Evolutionary conservation across 805 yeast species (phyloP).

Genomic region (Nakazawaea wickerhamii): DNA sequence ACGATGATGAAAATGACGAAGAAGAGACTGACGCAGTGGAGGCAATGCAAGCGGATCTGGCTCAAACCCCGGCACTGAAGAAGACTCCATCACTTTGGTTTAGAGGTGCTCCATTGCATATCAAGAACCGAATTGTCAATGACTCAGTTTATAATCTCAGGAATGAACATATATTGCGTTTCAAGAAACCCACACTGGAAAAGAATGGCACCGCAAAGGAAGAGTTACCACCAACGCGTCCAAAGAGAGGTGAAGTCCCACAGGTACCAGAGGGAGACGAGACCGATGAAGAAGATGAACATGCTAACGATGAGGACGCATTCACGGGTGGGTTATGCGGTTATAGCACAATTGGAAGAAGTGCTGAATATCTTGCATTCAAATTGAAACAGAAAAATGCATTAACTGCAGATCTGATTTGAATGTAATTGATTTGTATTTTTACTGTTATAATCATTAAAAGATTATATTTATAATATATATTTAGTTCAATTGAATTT

Average conservation of each 20-base stretch:
- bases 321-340: conserved; percentile 23
- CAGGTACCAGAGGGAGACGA: conserved; percentile 17
- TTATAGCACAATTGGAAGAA: conserved; percentile 53
- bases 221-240: background rate
- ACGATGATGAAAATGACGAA: conserved; percentile 19
- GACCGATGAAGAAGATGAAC: conserved; percentile 14
- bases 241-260: background rate
- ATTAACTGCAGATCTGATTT: background rate
- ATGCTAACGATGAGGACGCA: conserved; percentile 12
- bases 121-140: conserved; percentile 33
- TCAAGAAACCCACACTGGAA: background rate
- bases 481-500: too few species aligned
- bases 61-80: background rate
- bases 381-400: conserved; percentile 25
- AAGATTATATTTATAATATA: too few species aligned
- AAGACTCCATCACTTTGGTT: conserved; percentile 52
- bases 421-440: background rate
- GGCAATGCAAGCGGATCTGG: conserved; percentile 13
- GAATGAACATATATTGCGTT: conserved; percentile 8
- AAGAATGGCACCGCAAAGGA: background rate
- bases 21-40: conserved; percentile 17
- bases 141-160: conserved; percentile 10
- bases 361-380: conserved; percentile 68
- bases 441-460: background rate
- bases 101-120: conserved; percentile 56